Conservation (phyloP, 352 stramenopile genomes). For the Plasmopara halstedii region DNA sequence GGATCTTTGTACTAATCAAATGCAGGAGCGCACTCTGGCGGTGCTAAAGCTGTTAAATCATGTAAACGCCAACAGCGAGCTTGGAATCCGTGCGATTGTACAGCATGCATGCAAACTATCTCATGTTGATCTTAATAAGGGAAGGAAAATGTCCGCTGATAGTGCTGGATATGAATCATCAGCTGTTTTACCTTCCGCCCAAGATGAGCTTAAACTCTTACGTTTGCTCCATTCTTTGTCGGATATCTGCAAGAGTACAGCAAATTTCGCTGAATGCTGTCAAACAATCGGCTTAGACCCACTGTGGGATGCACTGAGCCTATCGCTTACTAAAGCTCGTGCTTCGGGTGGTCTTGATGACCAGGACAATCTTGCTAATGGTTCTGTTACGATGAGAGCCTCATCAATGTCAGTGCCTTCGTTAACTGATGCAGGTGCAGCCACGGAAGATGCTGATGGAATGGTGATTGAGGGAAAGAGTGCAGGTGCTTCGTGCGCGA, state of each 20-base stretch:
- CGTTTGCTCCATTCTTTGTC: slow-evolving; percentile 94
- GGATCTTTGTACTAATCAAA: slow-evolving; percentile 68
- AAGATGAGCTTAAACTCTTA: slow-evolving; percentile 93
- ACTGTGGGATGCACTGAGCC: slow-evolving; percentile 73
- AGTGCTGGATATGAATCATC: slow-evolving; percentile 49
- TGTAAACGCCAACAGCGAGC: slow-evolving; percentile 47
- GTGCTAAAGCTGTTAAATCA: slow-evolving; percentile 75
- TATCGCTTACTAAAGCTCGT: slow-evolving; percentile 66
- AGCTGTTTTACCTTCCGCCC: slow-evolving; percentile 65
- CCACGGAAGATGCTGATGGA: slow-evolving; percentile 59
- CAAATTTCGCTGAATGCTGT: slow-evolving; percentile 65
- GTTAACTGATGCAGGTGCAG: slow-evolving; percentile 13
- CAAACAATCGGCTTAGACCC: slow-evolving; percentile 57
- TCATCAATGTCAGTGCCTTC: slow-evolving; percentile 30
- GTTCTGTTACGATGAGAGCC: slow-evolving; percentile 2
- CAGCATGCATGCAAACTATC: slow-evolving; percentile 45
- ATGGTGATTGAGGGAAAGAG: slow-evolving; percentile 86
- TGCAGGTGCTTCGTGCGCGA: slow-evolving; percentile 79
- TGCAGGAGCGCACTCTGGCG: slow-evolving; percentile 74
- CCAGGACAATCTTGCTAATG: slow-evolving; percentile 19
- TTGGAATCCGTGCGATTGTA: slow-evolving; percentile 66
- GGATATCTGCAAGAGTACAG: slow-evolving; percentile 65
- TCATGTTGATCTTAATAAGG: slow-evolving; percentile 22
- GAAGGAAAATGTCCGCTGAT: slow-evolving; percentile 12
- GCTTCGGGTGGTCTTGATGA: slow-evolving; percentile 69